Evolutionary conservation across 768 basidiomycete genomes (phyloP).

Genomic region (Panaeolus cyanescens): DNA sequence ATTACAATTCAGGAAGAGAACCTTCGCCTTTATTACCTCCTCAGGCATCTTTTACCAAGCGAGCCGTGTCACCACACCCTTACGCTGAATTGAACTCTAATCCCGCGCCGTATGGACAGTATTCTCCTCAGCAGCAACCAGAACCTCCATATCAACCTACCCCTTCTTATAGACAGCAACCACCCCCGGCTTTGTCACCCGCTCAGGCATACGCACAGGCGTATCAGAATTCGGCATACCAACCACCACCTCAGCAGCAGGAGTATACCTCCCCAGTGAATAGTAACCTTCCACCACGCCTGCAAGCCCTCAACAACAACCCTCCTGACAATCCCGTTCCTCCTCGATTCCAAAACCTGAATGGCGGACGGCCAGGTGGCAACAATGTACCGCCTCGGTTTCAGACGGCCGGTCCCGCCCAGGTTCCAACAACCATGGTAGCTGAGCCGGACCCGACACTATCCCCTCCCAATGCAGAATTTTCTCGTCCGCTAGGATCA

Average conservation of each 20-base stretch:
- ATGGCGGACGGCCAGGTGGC: conserved; percentile 12
- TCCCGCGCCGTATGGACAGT: conserved; percentile 16
- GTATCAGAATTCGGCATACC: conserved; percentile 9
- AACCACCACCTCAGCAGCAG: conserved; percentile 7
- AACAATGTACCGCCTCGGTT: conserved; percentile 25
- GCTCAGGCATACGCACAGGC: conserved; percentile 21
- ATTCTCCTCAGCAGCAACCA: conserved; percentile 10
- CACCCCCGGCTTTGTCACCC: conserved; percentile 9
- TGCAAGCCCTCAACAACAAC: conserved; percentile 24
- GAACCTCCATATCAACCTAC: neutral
- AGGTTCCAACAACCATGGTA: conserved; percentile 18
- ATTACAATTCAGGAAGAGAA: conserved; percentile 4
- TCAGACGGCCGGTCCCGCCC: conserved; percentile 25
- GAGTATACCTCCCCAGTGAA: neutral
- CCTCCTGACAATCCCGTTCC: conserved; percentile 19
- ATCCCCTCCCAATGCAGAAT: conserved; percentile 11
- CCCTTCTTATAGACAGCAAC: neutral
- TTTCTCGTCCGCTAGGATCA: conserved; percentile 24
- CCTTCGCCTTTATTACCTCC: conserved; percentile 34
- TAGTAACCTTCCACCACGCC: conserved; percentile 24
- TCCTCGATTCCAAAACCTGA: conserved; percentile 23
- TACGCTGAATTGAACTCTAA: conserved; percentile 29
- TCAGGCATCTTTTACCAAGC: conserved; percentile 39
- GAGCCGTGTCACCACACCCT: conserved; percentile 39
- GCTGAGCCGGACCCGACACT: conserved; percentile 12